A percentile compares a stretch with the other conserved stretches of the same genome.
phyloP scores from a whole-genome alignment of 2,329 filamentous ascomycete genomes.

The Didymella sp. region DNA sequence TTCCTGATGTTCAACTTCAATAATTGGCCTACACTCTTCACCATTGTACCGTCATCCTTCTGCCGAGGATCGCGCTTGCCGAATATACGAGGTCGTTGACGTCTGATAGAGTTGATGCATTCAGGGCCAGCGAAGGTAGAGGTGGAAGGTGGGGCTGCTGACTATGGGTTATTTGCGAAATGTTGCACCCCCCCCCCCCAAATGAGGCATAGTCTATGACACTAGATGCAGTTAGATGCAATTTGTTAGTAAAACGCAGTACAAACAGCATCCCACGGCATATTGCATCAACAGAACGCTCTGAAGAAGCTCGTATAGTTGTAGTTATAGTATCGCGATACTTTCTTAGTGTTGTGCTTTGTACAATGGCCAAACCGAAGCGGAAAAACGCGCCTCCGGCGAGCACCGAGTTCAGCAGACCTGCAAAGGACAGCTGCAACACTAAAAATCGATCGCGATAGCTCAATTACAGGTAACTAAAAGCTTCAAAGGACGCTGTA shows the following conservation, averaged over 20 bases:
- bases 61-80: background rate
- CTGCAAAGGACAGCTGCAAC: background rate
- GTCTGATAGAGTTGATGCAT: no score
- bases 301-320: no score
- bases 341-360: background rate
- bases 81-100: no score
- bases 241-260: no score
- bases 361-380: background rate
- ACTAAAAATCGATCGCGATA: background rate
- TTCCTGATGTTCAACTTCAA: background rate
- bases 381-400: background rate
- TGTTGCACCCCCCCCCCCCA: no score
- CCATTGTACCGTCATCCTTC: background rate
- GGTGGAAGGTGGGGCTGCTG: background rate
- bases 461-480: background rate
- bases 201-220: no score
- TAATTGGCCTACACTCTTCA: background rate
- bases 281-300: background rate
- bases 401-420: background rate
- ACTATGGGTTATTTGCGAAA: no score
- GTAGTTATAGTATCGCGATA: background rate
- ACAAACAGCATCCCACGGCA: background rate
- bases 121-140: no score
- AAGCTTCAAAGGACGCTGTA: background rate
- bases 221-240: no score